Percentiles rank a stretch among this genome's conserved stretches.
Conservation (phyloP, 352 stramenopile species). For the Phytophthora sp. region DNA sequence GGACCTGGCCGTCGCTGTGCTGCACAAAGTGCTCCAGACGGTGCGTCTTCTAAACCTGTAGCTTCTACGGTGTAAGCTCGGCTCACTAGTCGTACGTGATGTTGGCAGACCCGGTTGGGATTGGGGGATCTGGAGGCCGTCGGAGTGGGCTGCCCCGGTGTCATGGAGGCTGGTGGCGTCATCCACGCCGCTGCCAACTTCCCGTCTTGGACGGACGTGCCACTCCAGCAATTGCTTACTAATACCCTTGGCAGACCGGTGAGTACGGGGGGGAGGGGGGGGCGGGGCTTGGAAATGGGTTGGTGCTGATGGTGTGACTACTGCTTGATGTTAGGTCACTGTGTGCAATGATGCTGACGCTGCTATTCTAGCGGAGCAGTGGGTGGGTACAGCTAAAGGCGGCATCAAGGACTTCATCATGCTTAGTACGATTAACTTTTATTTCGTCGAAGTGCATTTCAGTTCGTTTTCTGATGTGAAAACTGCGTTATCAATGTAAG, state of each 20-base stretch:
- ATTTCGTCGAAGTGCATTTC: background rate
- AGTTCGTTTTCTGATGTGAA: conserved; percentile 4
- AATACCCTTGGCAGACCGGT: conserved; percentile 44
- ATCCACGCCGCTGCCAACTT: conserved; percentile 78
- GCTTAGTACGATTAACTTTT: conserved; percentile 61
- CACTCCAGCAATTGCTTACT: conserved; percentile 61
- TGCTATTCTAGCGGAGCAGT: conserved; percentile 81
- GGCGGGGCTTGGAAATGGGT: background rate
- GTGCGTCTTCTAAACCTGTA: conserved; percentile 29
- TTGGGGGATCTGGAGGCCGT: conserved; percentile 51
- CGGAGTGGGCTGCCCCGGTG: conserved; percentile 70
- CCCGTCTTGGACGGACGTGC: conserved; percentile 64
- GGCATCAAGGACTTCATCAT: conserved; percentile 81
- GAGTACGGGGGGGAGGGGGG: background rate
- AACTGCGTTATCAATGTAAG: conserved; percentile 29
- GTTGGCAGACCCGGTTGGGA: conserved; percentile 31
- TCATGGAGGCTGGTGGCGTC: conserved; percentile 54
- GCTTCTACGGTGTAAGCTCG: background rate
- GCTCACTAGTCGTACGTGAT: conserved; percentile 13
- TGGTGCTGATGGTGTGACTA: background rate
- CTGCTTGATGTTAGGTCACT: conserved; percentile 35
- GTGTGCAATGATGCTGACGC: conserved; percentile 85
- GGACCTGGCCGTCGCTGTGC: conserved; percentile 42
- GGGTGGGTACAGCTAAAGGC: conserved; percentile 70
- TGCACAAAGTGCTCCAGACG: conserved; percentile 51